A percentile compares a stretch with the other conserved stretches of the same genome.
These are phyloP conservation scores for Lepidium sativum DNA, from an alignment of 345 rosid species.

Conservation along the genomic window DNA sequence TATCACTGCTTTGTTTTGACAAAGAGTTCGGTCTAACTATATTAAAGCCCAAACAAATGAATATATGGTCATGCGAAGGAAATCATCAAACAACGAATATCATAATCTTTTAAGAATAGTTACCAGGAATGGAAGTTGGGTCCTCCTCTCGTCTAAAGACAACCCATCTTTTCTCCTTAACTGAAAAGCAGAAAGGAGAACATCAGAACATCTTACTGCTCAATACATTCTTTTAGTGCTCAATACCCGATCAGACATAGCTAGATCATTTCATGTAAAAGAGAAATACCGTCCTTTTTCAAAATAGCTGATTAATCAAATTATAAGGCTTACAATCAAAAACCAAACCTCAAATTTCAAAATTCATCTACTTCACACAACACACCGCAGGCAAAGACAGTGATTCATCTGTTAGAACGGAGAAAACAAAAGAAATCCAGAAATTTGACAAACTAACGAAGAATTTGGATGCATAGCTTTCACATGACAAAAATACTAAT, in stretches of 20 bases:
- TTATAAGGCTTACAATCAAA: not conserved
- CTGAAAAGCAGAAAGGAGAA: constrained; percentile 33
- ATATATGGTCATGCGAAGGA: not conserved
- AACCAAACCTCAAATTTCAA: too few species aligned
- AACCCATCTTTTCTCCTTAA: constrained; percentile 97
- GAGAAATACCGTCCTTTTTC: not conserved
- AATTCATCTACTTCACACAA: not conserved
- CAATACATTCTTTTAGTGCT: not conserved
- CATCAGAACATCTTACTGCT: constrained; percentile 9
- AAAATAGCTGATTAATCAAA: not conserved
- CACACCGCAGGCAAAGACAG: not conserved
- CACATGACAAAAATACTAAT: not conserved
- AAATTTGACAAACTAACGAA: not conserved
- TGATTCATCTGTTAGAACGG: not conserved
- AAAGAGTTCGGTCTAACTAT: not conserved
- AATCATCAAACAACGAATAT: not conserved
- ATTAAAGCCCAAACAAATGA: not conserved
- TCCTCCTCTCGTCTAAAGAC: constrained; percentile 73
- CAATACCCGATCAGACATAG: not conserved
- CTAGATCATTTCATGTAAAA: not conserved
- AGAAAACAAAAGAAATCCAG: not conserved
- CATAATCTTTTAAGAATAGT: not conserved
- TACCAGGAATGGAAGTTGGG: constrained; percentile 88
- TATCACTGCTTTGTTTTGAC: not conserved
- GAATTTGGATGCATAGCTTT: not conserved